Evolutionary conservation across 495 filamentous ascomycete genomes (phyloP), one percentile per base, ranked within the genome.

Genomic region (Penicillium roqueforti): DNA sequence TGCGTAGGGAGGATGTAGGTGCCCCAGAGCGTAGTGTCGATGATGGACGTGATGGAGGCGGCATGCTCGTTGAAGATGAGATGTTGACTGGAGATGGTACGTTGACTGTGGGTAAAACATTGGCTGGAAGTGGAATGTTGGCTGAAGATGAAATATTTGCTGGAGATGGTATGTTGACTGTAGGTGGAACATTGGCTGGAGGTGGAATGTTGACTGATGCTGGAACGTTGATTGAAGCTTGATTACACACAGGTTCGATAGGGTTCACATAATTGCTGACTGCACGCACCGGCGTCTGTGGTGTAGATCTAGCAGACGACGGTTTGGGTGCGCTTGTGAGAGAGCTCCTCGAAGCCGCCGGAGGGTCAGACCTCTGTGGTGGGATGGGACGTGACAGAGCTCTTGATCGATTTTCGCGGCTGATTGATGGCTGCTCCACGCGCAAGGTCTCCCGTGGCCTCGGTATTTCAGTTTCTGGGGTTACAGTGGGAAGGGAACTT

Each of bases 1-100:
- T 60, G 6, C 70, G 73, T 42, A 79, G 56, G 9, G 63, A 52
- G 16, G 68, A 66, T 9, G 55, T 49, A 0, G 60, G 55, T 20
- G 28, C 23, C 3, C 53, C 47, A n/a, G 52, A 36, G 9, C 38
- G 16, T 1, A 29, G 13, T 11, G 18, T 19, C 0, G 28, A 19
- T n/a, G 45, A 38, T 42, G 54, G 31, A 23, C 37, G 54, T 13
- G 56, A 50, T 1, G 22, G 44, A 11, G 38, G 42, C 32, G 53
- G 43, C 25, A 55, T 47, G 28, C 39, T 32, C 4, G 14, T 44
- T 14, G 39, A 28, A n/a, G 45, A 7, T 9, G 26, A n/a, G 4
- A 11, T 7, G 9, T 38, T 26, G 22, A 20, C 10, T 3, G 18
- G 20, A 16, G 26, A 31, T 34, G 39, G 44, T 14, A 40, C n/a